phyloP scores from a whole-genome alignment of 768 basidiomycete species.

The Saitozyma sp. region DNA sequence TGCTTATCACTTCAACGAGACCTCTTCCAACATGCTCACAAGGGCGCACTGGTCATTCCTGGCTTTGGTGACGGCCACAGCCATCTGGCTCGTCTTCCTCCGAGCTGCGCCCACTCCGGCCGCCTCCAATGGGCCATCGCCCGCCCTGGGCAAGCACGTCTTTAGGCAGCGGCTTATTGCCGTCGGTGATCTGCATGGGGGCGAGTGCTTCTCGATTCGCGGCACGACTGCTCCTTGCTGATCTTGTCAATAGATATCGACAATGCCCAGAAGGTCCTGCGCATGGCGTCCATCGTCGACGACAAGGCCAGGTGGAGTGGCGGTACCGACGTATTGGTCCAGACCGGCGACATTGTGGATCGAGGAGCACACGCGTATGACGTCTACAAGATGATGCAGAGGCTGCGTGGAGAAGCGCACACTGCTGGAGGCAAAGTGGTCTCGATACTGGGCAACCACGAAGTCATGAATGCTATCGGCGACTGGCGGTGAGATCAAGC shows the following conservation, averaged over 20 bases:
- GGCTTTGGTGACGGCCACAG: too few species aligned
- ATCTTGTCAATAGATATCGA: slow-evolving; percentile 58
- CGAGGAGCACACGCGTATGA: slow-evolving; percentile 55
- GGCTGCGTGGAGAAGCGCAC: slow-evolving; percentile 71
- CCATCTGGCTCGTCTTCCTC: too few species aligned
- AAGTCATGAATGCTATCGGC: slow-evolving; percentile 86
- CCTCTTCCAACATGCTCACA: too few species aligned
- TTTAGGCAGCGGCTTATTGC: slow-evolving; percentile 62
- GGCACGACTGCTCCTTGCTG: neutral
- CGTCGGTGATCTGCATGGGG: slow-evolving; percentile 87
- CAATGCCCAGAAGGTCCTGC: slow-evolving; percentile 75
- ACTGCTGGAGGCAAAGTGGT: slow-evolving; percentile 70
- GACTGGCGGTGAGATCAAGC: slow-evolving; percentile 71
- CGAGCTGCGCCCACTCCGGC: too few species aligned
- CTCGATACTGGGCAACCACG: slow-evolving; percentile 87
- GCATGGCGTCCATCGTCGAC: slow-evolving; percentile 76
- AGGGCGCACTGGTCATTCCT: too few species aligned
- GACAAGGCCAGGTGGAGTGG: slow-evolving; percentile 73
- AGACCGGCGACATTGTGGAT: slow-evolving; percentile 95
- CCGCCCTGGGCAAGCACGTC: slow-evolving; percentile 3
- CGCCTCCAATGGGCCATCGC: too few species aligned
- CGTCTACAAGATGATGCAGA: slow-evolving; percentile 80
- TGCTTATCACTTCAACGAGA: too few species aligned
- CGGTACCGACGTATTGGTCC: slow-evolving; percentile 79
- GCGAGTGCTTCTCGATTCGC: slow-evolving; percentile 17